A percentile compares a stretch with the other conserved stretches of the same genome.
Evolutionary conservation across 305 asterid genomes (phyloP).

Genomic region (Petunia hybrid): DNA sequence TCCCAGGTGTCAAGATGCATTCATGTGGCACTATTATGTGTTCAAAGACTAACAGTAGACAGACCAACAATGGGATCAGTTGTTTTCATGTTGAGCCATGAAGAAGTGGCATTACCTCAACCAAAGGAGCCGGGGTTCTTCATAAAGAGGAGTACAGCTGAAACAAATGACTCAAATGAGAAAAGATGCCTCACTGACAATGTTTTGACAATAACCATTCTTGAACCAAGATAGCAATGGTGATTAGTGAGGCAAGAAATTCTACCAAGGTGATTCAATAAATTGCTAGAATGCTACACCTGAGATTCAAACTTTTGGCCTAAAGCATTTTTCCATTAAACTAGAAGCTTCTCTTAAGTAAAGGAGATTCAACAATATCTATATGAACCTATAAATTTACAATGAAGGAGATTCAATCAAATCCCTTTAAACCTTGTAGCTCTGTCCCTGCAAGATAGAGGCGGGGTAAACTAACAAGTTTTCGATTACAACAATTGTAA

Average conservation of each 20-base stretch:
- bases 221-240: conserved; percentile 15
- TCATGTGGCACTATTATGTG: conserved; percentile 50
- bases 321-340: no score
- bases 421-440: not conserved
- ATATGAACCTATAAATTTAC: not conserved
- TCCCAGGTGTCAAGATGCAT: conserved; percentile 46
- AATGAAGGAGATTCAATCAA: not conserved
- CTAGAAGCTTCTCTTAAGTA: not conserved
- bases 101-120: conserved; percentile 40
- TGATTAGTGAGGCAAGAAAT: no score
- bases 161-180: conserved; percentile 25
- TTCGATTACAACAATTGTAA: not conserved
- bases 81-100: conserved; percentile 46
- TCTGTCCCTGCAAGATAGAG: not conserved
- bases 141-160: conserved; percentile 28
- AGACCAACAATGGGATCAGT: conserved; percentile 48
- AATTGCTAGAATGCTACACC: no score
- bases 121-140: conserved; percentile 53
- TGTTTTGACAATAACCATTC: conserved; percentile 21
- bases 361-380: not conserved
- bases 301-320: no score
- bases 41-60: conserved; percentile 38
- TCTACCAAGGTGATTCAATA: no score
- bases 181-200: conserved; percentile 8
- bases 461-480: not conserved